Evolutionary conservation across 148 eudicot genomes (phyloP).

Genomic region (Cornus kousa): DNA sequence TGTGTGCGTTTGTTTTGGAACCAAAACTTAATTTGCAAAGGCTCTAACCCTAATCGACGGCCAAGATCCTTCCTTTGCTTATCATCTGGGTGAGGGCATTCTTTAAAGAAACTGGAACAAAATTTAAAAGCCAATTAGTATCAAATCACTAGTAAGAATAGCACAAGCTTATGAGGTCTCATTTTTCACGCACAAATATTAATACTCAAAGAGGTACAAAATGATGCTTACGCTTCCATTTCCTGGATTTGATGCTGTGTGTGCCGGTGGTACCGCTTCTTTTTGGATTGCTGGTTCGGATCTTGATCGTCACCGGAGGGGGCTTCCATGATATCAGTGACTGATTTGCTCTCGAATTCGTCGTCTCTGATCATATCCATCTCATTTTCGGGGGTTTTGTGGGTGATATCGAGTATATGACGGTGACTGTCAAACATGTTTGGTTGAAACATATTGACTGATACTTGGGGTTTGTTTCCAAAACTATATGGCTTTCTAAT

Average conservation of each 20-base stretch:
- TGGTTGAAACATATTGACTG: slow-evolving; percentile 56
- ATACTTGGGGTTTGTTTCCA: background rate
- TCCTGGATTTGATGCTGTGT: slow-evolving; percentile 92
- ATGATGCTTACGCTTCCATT: slow-evolving; percentile 65
- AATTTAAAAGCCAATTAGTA: background rate
- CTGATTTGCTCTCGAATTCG: slow-evolving; percentile 69
- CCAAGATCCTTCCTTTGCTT: slow-evolving; percentile 89
- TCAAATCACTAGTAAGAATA: background rate
- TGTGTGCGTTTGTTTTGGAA: slow-evolving; percentile 91
- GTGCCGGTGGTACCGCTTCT: slow-evolving; percentile 84
- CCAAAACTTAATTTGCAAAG: slow-evolving; percentile 88
- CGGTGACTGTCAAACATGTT: slow-evolving; percentile 76
- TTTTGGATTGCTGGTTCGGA: slow-evolving; percentile 63
- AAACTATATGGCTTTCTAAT: slow-evolving; percentile 1
- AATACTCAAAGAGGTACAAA: background rate
- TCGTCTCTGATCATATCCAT: slow-evolving; percentile 61
- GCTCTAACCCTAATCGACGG: slow-evolving; percentile 60
- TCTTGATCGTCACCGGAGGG: slow-evolving; percentile 72
- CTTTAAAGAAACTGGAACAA: slow-evolving; percentile 62
- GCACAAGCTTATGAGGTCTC: background rate
- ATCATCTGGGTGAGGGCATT: slow-evolving; percentile 91
- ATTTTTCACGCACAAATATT: background rate
- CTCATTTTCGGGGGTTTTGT: slow-evolving; percentile 59
- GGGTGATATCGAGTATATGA: slow-evolving; percentile 56
- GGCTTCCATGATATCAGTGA: slow-evolving; percentile 59